Conservation (phyloP, 1,284 basidiomycete species). For the Albatrellus sp. region DNA sequence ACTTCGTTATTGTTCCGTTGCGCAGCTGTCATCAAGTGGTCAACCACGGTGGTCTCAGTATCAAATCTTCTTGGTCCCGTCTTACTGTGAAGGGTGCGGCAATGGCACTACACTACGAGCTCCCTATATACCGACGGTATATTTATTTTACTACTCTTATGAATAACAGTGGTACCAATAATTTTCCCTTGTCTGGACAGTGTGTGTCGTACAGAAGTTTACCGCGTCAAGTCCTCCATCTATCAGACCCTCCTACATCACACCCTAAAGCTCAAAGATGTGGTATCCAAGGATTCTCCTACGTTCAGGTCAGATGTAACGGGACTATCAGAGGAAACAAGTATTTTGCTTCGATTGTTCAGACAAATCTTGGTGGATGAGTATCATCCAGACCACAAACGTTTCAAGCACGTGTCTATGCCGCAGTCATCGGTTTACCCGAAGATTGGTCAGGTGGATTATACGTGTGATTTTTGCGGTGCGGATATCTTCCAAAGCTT, state of each 20-base stretch:
- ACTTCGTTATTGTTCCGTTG: slow-evolving; percentile 68
- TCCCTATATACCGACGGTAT: slow-evolving; percentile 66
- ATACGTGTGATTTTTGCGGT: slow-evolving; percentile 66
- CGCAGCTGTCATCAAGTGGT: slow-evolving; percentile 58
- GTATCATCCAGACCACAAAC: slow-evolving; percentile 24
- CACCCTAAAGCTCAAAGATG: slow-evolving; percentile 18
- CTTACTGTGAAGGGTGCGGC: slow-evolving; percentile 53
- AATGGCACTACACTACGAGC: slow-evolving; percentile 51
- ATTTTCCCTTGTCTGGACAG: slow-evolving; percentile 23
- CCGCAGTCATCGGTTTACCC: slow-evolving; percentile 9
- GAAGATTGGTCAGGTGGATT: slow-evolving; percentile 14
- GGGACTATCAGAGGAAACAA: slow-evolving; percentile 11
- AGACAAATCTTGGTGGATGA: slow-evolving; percentile 49
- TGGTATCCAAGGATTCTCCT: not conserved
- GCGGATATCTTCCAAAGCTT: slow-evolving; percentile 69
- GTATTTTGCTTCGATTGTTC: slow-evolving; percentile 33
- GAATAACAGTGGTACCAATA: not conserved
- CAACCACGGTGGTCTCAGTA: slow-evolving; percentile 61
- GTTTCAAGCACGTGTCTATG: slow-evolving; percentile 17
- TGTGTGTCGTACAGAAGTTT: slow-evolving; percentile 64
- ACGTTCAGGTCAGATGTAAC: slow-evolving; percentile 1
- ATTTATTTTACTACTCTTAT: slow-evolving; percentile 5
- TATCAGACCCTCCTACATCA: slow-evolving; percentile 37
- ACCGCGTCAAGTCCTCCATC: slow-evolving; percentile 54
- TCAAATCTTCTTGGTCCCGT: slow-evolving; percentile 73